These are phyloP conservation scores for Neonectria ditissima DNA, from an alignment of 2,329 filamentous ascomycete genomes.

Conservation along the genomic window DNA sequence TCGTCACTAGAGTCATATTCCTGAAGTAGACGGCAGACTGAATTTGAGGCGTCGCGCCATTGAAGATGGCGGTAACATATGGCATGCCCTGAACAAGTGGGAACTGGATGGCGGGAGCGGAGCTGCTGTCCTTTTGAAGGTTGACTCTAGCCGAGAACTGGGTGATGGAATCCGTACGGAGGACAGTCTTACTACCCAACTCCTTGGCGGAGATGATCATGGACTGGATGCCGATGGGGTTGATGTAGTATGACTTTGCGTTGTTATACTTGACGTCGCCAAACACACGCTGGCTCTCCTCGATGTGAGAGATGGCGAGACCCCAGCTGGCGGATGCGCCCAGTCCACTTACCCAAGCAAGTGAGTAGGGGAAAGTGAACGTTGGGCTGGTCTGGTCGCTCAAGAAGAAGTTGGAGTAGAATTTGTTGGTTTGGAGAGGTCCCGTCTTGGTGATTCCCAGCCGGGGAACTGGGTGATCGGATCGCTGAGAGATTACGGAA, in stretches of 20 bases:
- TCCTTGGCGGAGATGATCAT: slow-evolving; percentile 83
- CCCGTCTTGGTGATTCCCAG: slow-evolving; percentile 59
- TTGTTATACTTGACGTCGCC: slow-evolving; percentile 68
- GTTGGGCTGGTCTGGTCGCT: slow-evolving; percentile 75
- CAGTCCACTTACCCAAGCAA: slow-evolving; percentile 74
- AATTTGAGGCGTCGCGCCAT: slow-evolving; percentile 76
- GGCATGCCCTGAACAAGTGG: slow-evolving; percentile 91
- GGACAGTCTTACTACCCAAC: slow-evolving; percentile 69
- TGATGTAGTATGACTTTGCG: slow-evolving; percentile 79
- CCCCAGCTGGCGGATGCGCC: slow-evolving; percentile 78
- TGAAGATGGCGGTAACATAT: slow-evolving; percentile 84
- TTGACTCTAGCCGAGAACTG: slow-evolving; percentile 75
- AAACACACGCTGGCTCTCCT: slow-evolving; percentile 74
- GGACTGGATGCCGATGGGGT: slow-evolving; percentile 85
- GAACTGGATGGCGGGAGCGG: slow-evolving; percentile 75
- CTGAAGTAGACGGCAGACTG: slow-evolving; percentile 81
- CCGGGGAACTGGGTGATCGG: slow-evolving; percentile 70
- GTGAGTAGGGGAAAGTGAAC: slow-evolving; percentile 81
- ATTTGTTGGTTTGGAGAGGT: slow-evolving; percentile 81
- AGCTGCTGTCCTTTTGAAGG: slow-evolving; percentile 66
- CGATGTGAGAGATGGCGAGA: slow-evolving; percentile 80
- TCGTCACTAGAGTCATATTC: slow-evolving; percentile 68
- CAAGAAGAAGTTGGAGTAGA: slow-evolving; percentile 84
- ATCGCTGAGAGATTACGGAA: slow-evolving; percentile 57
- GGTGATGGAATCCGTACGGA: slow-evolving; percentile 66